Conservation (phyloP, 2,329 filamentous ascomycete genomes). For the Colletotrichum lupini region DNA sequence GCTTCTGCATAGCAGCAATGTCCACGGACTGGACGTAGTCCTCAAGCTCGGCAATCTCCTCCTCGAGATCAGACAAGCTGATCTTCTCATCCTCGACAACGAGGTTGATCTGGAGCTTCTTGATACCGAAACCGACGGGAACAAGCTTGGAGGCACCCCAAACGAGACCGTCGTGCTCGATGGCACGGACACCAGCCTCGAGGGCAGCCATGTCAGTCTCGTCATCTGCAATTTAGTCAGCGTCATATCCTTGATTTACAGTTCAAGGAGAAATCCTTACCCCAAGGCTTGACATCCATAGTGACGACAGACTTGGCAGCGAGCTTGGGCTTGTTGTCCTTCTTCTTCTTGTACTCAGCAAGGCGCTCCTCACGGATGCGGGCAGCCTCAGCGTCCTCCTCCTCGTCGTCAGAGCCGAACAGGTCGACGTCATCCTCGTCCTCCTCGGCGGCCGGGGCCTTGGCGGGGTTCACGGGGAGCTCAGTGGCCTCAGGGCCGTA, state of each 20-base stretch:
- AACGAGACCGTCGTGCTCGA: constrained; percentile 92
- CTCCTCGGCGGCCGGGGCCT: constrained; percentile 76
- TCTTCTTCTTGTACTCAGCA: constrained; percentile 96
- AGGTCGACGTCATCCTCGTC: constrained; percentile 92
- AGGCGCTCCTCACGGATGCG: constrained; percentile 89
- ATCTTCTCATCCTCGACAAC: constrained; percentile 98
- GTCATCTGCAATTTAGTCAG: constrained; percentile 70
- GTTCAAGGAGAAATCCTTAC: constrained; percentile 66
- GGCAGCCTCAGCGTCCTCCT: constrained; percentile 90
- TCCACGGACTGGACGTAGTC: constrained; percentile 97
- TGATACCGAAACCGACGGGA: constrained; percentile 95
- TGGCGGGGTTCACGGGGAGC: constrained; percentile 85
- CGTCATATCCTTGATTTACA: constrained; percentile 17
- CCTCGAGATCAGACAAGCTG: constrained; percentile 86
- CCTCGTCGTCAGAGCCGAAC: constrained; percentile 93
- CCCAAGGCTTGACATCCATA: constrained; percentile 98
- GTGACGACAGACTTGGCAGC: constrained; percentile 97
- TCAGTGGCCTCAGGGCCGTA: constrained; percentile 89
- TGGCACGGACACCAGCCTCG: constrained; percentile 82
- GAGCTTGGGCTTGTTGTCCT: constrained; percentile 91
- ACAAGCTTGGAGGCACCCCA: constrained; percentile 95
- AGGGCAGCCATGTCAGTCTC: constrained; percentile 91
- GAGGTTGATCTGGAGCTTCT: constrained; percentile 98
- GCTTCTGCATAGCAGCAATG: constrained; percentile 58
- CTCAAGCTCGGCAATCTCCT: constrained; percentile 84